A percentile compares a stretch with the other conserved stretches of the same genome.
phyloP scores from a whole-genome alignment of 2,329 filamentous ascomycete species.

The Calycina marina region DNA sequence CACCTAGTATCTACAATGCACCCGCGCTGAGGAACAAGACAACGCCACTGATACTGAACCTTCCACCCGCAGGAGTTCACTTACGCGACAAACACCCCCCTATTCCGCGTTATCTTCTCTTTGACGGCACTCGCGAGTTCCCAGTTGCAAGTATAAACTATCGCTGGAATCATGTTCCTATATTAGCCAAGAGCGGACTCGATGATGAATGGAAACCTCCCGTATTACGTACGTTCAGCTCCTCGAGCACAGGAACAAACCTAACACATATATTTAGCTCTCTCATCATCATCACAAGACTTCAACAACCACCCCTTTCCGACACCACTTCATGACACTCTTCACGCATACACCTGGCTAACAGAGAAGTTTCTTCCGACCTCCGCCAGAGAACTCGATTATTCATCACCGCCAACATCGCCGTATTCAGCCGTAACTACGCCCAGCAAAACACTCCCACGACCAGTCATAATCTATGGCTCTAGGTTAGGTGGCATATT shows the following conservation, averaged over 20 bases:
- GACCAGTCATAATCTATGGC: constrained; percentile 31
- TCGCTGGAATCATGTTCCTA: constrained; percentile 30
- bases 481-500: constrained; percentile 43
- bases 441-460: constrained; percentile 1
- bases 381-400: constrained; percentile 1
- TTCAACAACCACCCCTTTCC: constrained; percentile 30
- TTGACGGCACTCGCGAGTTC: constrained; percentile 11
- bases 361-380: constrained; percentile 9
- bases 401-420: constrained; percentile 22
- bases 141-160: constrained; percentile 42
- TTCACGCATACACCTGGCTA: constrained; percentile 31
- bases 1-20: constrained; percentile 17
- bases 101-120: constrained; percentile 27
- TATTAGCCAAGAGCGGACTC: too few relatives aligned
- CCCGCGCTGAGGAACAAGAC: constrained; percentile 16
- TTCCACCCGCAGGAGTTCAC: constrained; percentile 32
- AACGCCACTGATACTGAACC: constrained; percentile 37
- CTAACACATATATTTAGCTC: too few relatives aligned
- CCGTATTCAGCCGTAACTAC: constrained; percentile 20
- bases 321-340: constrained; percentile 39
- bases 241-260: too few relatives aligned
- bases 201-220: too few relatives aligned
- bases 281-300: constrained; percentile 1
- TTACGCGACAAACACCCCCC: constrained; percentile 26
- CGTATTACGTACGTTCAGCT: too few relatives aligned